Conservation (phyloP, 257 asterid species). For the Voacanga thouarsii region DNA sequence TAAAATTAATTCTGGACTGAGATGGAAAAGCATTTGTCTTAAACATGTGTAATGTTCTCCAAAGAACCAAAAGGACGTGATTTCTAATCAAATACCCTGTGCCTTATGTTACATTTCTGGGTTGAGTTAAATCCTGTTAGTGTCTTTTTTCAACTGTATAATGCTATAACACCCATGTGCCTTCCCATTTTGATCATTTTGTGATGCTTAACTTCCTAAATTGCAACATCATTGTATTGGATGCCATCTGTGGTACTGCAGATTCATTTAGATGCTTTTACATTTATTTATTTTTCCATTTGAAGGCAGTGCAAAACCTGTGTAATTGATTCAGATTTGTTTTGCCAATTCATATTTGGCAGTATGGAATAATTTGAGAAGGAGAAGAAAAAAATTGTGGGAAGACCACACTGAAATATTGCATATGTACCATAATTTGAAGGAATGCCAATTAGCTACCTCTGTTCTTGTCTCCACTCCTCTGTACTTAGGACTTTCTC, state of each 20-base stretch:
- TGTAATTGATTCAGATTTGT: neutral
- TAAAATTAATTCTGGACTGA: neutral
- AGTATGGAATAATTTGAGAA: neutral
- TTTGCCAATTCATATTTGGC: neutral
- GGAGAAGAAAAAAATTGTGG: neutral
- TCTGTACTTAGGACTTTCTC: neutral
- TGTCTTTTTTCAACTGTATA: neutral
- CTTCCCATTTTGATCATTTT: neutral
- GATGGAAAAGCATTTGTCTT: neutral
- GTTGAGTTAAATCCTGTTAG: neutral
- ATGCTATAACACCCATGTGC: too few relatives aligned
- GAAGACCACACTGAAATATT: neutral
- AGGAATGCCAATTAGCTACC: neutral
- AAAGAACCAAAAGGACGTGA: neutral
- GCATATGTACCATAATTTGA: neutral
- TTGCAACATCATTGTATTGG: neutral
- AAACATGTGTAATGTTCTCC: neutral
- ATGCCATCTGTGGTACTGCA: neutral
- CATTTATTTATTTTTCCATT: neutral
- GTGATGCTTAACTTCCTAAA: neutral
- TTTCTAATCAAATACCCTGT: neutral
- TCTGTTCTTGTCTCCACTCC: neutral
- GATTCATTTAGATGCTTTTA: neutral
- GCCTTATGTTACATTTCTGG: neutral
- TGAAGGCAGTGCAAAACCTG: neutral